phyloP scores from a whole-genome alignment of 148 eudicot species.

The Polygonum maritimum region DNA sequence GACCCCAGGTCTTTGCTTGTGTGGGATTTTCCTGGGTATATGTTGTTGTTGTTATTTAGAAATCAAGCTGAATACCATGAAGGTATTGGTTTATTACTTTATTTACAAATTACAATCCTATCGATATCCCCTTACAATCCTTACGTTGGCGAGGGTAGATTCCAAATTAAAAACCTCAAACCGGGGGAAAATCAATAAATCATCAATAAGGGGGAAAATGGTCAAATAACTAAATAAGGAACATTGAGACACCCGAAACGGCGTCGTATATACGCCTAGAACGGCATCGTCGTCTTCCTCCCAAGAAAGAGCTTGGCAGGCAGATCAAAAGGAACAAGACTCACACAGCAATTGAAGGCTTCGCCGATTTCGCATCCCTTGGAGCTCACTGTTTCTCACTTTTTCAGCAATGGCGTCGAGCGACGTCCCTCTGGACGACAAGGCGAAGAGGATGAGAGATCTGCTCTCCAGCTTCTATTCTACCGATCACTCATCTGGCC shows the following conservation, averaged over 20 bases:
- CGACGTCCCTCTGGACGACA: constrained; percentile 63
- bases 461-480: constrained; percentile 90
- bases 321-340: not conserved
- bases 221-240: too few relatives aligned
- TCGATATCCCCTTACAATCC: too few relatives aligned
- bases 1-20: too few relatives aligned
- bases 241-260: not conserved
- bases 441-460: constrained; percentile 97
- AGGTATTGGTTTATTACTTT: too few relatives aligned
- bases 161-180: too few relatives aligned
- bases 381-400: not conserved
- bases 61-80: too few relatives aligned
- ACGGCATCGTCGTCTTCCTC: not conserved
- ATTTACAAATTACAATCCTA: too few relatives aligned
- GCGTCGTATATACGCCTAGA: not conserved
- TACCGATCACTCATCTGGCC: constrained; percentile 42
- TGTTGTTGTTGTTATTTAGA: too few relatives aligned
- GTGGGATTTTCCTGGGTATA: too few relatives aligned
- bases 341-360: constrained; percentile 6
- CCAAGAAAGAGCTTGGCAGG: not conserved
- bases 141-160: too few relatives aligned
- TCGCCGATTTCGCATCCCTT: not conserved
- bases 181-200: too few relatives aligned
- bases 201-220: too few relatives aligned
- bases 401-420: constrained; percentile 31